A percentile compares a stretch with the other conserved stretches of the same genome.
Conservation (phyloP, 1,139 yeast genomes). For the Yamadazyma triangularis region DNA sequence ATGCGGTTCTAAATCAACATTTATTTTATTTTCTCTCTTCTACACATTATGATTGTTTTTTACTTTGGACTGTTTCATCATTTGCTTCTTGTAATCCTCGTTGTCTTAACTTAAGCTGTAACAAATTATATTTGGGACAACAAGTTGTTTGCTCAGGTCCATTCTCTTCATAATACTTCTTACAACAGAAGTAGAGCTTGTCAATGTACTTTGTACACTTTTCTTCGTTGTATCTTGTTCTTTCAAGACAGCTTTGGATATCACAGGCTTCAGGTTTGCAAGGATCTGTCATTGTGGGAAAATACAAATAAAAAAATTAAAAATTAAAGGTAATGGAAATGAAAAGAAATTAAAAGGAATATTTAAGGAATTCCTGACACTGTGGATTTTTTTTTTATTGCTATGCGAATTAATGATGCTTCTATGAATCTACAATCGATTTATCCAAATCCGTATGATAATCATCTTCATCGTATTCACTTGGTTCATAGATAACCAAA, state of each 20-base stretch:
- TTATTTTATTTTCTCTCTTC: conserved; percentile 5
- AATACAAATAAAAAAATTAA: no score
- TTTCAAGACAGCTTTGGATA: conserved; percentile 59
- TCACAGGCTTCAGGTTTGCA: conserved; percentile 70
- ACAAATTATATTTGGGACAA: conserved; percentile 57
- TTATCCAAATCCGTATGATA: conserved; percentile 42
- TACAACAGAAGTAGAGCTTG: conserved; percentile 58
- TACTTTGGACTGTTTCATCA: no score
- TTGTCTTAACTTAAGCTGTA: conserved; percentile 56
- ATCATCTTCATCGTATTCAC: conserved; percentile 47
- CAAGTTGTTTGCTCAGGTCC: conserved; percentile 58
- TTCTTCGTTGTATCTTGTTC: conserved; percentile 54
- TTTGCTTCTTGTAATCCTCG: no score
- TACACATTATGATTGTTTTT: no score
- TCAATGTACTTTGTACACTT: conserved; percentile 59
- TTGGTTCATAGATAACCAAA: conserved; percentile 43
- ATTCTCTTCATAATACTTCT: conserved; percentile 45
- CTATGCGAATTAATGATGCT: neutral
- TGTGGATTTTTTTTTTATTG: neutral
- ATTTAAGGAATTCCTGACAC: no score
- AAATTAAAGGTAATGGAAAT: no score
- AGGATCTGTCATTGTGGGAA: conserved; percentile 31
- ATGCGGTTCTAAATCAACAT: conserved; percentile 76
- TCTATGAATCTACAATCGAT: conserved; percentile 5
- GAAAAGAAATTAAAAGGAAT: no score